These are phyloP conservation scores for Vaccinium myrtillus DNA, from an alignment of 148 eudicot genomes.

Conservation along the genomic window DNA sequence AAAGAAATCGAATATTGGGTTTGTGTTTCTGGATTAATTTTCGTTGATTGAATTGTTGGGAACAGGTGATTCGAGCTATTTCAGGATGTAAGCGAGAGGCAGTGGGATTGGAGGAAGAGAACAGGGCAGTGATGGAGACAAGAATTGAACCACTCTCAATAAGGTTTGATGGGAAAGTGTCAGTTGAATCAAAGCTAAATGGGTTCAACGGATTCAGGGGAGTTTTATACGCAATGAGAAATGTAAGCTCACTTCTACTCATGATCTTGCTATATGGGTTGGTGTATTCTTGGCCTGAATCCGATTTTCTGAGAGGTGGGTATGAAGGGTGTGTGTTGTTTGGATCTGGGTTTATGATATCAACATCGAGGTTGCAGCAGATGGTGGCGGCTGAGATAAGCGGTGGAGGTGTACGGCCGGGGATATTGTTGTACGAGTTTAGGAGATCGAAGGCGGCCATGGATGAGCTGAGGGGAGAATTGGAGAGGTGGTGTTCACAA, in stretches of 20 bases:
- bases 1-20: not conserved
- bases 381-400: slow-evolving; percentile 42
- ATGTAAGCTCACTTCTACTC: slow-evolving; percentile 54
- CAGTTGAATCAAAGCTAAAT: slow-evolving; percentile 57
- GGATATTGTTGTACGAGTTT: slow-evolving; percentile 50
- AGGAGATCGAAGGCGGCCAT: slow-evolving; percentile 41
- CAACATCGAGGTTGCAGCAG: slow-evolving; percentile 47
- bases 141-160: slow-evolving; percentile 52
- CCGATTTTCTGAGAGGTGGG: slow-evolving; percentile 35
- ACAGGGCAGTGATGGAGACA: slow-evolving; percentile 55
- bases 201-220: slow-evolving; percentile 70
- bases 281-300: slow-evolving; percentile 49
- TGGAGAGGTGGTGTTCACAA: slow-evolving; percentile 32
- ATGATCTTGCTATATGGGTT: slow-evolving; percentile 54
- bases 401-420: slow-evolving; percentile 25
- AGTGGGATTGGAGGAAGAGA: slow-evolving; percentile 61
- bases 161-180: slow-evolving; percentile 49
- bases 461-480: slow-evolving; percentile 57
- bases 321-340: slow-evolving; percentile 40
- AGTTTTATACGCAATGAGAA: slow-evolving; percentile 65
- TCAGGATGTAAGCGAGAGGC: slow-evolving; percentile 58
- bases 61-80: slow-evolving; percentile 52
- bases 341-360: slow-evolving; percentile 59
- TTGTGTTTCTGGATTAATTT: not conserved
- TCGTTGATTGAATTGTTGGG: slow-evolving; percentile 9